Conservation (phyloP, 257 asterid species). For the Solanum paucissectum region DNA sequence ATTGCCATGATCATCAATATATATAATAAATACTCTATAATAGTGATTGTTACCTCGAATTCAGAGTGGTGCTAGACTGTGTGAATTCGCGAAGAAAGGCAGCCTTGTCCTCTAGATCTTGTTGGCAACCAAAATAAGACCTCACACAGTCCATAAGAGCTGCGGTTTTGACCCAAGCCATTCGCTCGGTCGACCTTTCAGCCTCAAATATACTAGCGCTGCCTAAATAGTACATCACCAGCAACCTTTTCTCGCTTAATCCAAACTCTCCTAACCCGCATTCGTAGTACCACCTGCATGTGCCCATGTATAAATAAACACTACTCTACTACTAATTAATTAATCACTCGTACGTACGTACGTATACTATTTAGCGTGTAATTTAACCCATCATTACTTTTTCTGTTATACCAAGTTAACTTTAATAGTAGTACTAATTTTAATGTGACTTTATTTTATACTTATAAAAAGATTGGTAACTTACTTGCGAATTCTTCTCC, state of each 20-base stretch:
- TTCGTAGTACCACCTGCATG: constrained; percentile 58
- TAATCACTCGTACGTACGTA: too few species aligned
- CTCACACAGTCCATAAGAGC: constrained; percentile 33
- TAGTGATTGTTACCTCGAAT: background rate
- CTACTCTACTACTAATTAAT: too few species aligned
- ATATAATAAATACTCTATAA: too few species aligned
- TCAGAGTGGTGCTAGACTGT: constrained; percentile 7
- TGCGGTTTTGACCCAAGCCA: constrained; percentile 70
- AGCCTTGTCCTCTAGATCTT: constrained; percentile 20
- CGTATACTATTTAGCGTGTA: too few species aligned
- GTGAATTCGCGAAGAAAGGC: constrained; percentile 34
- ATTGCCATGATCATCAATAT: too few species aligned
- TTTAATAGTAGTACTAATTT: too few species aligned
- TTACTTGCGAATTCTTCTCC: constrained; percentile 64
- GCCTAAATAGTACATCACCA: constrained; percentile 34
- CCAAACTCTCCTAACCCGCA: constrained; percentile 34
- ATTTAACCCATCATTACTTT: too few species aligned
- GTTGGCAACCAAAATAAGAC: constrained; percentile 17
- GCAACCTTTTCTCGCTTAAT: constrained; percentile 22
- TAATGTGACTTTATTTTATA: background rate
- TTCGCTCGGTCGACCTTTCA: constrained; percentile 39
- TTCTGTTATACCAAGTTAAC: too few species aligned
- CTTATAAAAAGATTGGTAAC: background rate
- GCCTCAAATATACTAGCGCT: constrained; percentile 59
- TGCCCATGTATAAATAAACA: background rate